phyloP scores from a whole-genome alignment of 1,139 yeast species.

The Cylindricascospora bacillispora region DNA sequence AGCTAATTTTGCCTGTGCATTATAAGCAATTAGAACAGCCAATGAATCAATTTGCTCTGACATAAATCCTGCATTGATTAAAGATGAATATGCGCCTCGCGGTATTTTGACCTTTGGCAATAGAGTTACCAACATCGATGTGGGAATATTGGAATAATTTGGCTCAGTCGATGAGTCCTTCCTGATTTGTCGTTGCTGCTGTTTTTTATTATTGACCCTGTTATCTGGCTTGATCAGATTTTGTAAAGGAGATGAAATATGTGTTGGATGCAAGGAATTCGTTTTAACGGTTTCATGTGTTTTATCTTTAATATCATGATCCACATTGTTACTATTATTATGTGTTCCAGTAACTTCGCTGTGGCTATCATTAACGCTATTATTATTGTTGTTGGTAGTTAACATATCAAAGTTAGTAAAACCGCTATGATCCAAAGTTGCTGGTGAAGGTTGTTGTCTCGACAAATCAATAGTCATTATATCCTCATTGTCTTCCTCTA shows the following conservation, averaged over 20 bases:
- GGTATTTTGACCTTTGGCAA: conserved; percentile 59
- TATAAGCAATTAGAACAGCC: conserved; percentile 61
- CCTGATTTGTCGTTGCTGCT: conserved; percentile 1
- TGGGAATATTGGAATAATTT: conserved; percentile 23
- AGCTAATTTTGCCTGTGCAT: conserved; percentile 28
- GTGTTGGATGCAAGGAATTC: no score
- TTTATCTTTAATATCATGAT: not conserved
- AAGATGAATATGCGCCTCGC: conserved; percentile 51
- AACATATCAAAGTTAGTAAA: conserved; percentile 18
- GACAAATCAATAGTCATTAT: not conserved
- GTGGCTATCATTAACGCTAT: conserved; percentile 1
- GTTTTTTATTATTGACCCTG: not conserved
- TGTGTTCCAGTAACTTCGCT: not conserved
- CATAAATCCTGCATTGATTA: conserved; percentile 51
- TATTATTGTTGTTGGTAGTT: conserved; percentile 5
- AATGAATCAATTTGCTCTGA: conserved; percentile 59
- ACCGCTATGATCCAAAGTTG: conserved; percentile 16
- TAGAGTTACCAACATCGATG: conserved; percentile 20
- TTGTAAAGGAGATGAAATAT: conserved; percentile 14
- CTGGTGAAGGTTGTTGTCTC: not conserved
- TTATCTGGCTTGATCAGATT: conserved; percentile 6
- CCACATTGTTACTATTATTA: not conserved
- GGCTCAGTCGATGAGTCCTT: conserved; percentile 10
- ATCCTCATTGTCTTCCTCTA: not conserved
- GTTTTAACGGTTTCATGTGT: no score